Base-by-base conservation (phyloP, 306 rosid genomes). In the Morella rubra region DNA sequence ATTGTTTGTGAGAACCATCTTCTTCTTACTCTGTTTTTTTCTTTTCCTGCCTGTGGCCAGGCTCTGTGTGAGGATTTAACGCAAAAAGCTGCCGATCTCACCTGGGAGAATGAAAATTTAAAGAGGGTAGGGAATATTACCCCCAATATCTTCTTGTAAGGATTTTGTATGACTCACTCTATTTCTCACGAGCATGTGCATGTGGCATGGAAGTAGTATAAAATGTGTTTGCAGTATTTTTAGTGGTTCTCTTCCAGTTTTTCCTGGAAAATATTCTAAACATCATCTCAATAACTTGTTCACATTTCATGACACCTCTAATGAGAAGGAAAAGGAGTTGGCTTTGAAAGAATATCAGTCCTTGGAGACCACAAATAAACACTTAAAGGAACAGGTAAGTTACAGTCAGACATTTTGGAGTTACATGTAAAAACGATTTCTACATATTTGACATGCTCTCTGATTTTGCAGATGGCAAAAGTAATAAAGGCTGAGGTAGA, bases 61-160 rank as follows among this genome's bases (percentile, higher is more conserved):
- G 98, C 93, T 81, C 87, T 96, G 10, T 91, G 93, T 76, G 98
- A 96, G 81, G 98, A 88, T 77, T 86, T 96, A 71, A 86, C 87
- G 46, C 87, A 64, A 79, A 91, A 93, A 79, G 97, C 99, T 74
- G 86, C 97, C 16, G 84, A 91, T 78, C 85, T 96, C 67, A 84
- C 80, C 3, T 55, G 45, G 86, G 98, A 96, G 89, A 96, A 92
- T 77, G 93, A 88, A 80, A 88, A 66, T 78, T 83, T 96, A 47
- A 96, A 88, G 82, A 82, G 44, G 96, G 99, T 96, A 87, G 53
- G 81, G 73, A 44, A 14, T 52, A 65, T 66, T 80, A 60, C 76
- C 59, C 56, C 51, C 47, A 58, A 69, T 51, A 61, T 59, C 65
- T 60, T 79, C 64, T 70, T 76, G 5, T 82, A 42, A 62, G 75